Base-by-base conservation (phyloP, 2,329 filamentous ascomycete species). In the Alternaria sp. region DNA sequence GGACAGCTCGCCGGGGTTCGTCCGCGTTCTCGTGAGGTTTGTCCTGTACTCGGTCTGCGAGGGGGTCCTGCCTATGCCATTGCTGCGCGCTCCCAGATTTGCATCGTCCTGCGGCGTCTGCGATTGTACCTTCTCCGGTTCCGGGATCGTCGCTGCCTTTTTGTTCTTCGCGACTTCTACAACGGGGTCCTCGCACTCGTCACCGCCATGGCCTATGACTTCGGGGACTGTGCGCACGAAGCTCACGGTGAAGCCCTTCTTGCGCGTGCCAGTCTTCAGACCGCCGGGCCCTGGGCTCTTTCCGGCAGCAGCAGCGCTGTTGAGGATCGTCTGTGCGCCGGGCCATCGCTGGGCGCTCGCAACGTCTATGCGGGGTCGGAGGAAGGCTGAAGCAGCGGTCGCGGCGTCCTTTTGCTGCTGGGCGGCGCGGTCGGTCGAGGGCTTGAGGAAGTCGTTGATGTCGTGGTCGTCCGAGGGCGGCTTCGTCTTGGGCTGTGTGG, bases 151-250 rank as follows among this genome's bases (percentile, higher is more conserved):
- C 64, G 60, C 66, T 28, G 72, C 67, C 62, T 76, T 77, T 78
- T 86, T 90, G 66, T 82, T 83, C 75, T 84, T 85, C 6, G 88
- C 89, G 58, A 97, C 90, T 75, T 96, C 91, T 20, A 88, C 83
- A 2, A 89, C 87, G 2, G 92, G 92, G 9, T 87, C 82, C 58
- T 92, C 89, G 58, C 91, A 90, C 78, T 97, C 94, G 74, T 97
- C 95, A 33, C 95, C 95, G 61, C 95, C 95, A 79, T 95, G 90
- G 50, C 95, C 95, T 74, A 98, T 97, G 65, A 97, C 81, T 50
- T 93, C 91, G 7, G 94, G 94, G 58, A 86, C 84, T 10, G 86
- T 86, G 70, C 92, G 88, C 56, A 86, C 87, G 73, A 97, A 97
- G 60, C 85, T 88, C 37, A 97, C 94, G 5, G 83, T 83, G 65